Evolutionary conservation across 257 asterid genomes (phyloP), one percentile per base, ranked within the genome.

Genomic region (Lavandula angustifolia): DNA sequence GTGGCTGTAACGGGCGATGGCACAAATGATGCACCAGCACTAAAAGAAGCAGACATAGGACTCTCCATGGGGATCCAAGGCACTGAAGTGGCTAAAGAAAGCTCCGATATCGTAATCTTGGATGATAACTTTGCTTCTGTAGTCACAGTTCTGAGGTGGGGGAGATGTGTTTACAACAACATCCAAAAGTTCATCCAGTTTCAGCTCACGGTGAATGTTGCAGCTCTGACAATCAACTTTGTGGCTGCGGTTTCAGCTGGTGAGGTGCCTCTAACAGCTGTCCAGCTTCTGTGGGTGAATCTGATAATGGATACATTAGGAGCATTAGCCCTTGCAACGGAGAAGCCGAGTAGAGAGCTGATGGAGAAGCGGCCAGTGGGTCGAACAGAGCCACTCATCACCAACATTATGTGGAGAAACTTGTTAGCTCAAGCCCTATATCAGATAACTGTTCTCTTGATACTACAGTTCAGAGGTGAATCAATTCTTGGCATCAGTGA

Each of bases 1-100:
- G 96, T 89, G 6, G 96, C 95, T 3, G 91, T 87, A 4, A 87
- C 91, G 0, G 96, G 95, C 0, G 94, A 86, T 43, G 88, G 91
- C 13, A 80, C 87, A n/a, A 85, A 87, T 0, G 94, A 89, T 44
- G 89, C 94, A 1, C 87, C 89, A 7, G 89, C 94, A 12, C 22
- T 89, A 10, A 80, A 81, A 35, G 95, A 84, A 67, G 87, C 94
- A 2, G 95, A 89, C 16, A 72, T 89, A 49, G 88, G 90, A 3
- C 88, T 86, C 9, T 82, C 92, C 0, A 86, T 86, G 91, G 96
- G 95, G 7, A 82, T 82, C 31, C 90, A 86, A 13, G 92, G 88
- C 10, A 86, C 89, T 0, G 87, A 87, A 62, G 94, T 87, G 1
- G 91, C 94, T 0, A 83, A 87, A 57, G 85, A 83, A 58, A 79